Evolutionary conservation across 2,329 filamentous ascomycete species (phyloP), one percentile per base, ranked within the genome.

Genomic region (Apiospora aurea): DNA sequence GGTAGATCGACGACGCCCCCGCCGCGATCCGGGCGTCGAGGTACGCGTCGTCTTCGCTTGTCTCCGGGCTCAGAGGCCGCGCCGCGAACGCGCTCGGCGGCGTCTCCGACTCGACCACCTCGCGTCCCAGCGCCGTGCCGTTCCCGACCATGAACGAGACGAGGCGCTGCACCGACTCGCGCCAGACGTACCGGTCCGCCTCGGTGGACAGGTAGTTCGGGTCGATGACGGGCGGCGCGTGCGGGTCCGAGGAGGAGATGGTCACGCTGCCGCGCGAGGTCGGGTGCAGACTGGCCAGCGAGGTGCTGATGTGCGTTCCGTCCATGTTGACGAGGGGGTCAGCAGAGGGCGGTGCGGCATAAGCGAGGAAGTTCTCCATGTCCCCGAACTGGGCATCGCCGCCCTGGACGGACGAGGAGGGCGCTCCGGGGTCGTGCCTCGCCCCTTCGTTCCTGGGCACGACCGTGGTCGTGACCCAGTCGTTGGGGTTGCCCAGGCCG

Each of bases 261-360:
- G 69, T 53, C 6, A 72, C 69, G 10, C 44, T 47, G 14, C 71
- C 71, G 4, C 64, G 57, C 11, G 71, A 70, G 18, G 41, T 71
- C 11, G 71, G 66, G 24, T 75, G 69, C 11, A 76, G 72, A 43
- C 67, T 69, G 61, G 74, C 75, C n/a, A 73, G 69, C 47, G 74
- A 72, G 7, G 70, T 71, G 34, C 51, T 49, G 43, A 70, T 67
- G 13, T 67, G 68, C 7, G 71, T 70, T 6, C 57, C 68, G 64
- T 70, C 68, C 13, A 70, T 26, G 18, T 61, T 57, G 7, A 72
- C 18, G 10, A 29, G 13, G 4, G 68, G 51, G 38, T 70, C 69
- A 6, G 13, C 14, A 6, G 69, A n/a, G 13, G 49, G 47, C 5
- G 61, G 3, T 0, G 49, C 18, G 2, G 24, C n/a, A 41, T 57